A percentile compares a stretch with the other conserved stretches of the same genome.
Conservation (phyloP, 371 early-diverging fungal genomes). For the Lichtheimia ramosa region DNA sequence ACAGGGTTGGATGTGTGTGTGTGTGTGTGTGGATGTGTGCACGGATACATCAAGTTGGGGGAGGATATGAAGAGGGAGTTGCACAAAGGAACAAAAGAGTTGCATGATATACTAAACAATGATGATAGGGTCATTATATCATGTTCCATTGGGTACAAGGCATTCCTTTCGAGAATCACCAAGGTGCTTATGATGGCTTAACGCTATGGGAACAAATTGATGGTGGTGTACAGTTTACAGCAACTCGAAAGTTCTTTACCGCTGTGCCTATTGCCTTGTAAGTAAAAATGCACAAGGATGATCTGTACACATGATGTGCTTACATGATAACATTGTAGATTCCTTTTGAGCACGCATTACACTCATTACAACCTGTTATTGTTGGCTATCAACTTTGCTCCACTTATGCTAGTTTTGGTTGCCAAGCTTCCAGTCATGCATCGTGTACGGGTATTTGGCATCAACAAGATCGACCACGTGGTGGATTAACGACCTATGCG, state of each 20-base stretch:
- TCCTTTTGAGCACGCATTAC: constrained; percentile 93
- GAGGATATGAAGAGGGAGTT: too few species aligned
- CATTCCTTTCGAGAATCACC: constrained; percentile 92
- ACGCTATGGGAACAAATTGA: constrained; percentile 99
- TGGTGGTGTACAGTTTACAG: constrained; percentile 95
- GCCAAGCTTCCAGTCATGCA: constrained; percentile 96
- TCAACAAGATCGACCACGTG: constrained; percentile 39
- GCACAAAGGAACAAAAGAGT: too few species aligned
- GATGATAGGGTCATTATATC: constrained; percentile 82
- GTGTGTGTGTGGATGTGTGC: too few species aligned
- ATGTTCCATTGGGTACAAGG: constrained; percentile 97
- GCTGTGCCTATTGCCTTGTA: constrained; percentile 92
- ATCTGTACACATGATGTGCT: neutral
- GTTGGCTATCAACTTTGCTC: constrained; percentile 85
- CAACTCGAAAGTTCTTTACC: constrained; percentile 93
- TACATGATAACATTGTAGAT: constrained; percentile 54
- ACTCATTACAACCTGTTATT: constrained; percentile 88
- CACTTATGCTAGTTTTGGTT: constrained; percentile 79
- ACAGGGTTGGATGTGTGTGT: neutral
- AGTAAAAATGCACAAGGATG: constrained; percentile 23
- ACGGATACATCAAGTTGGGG: too few species aligned
- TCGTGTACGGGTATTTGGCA: constrained; percentile 93
- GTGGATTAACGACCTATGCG: constrained; percentile 14
- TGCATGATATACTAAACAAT: constrained; percentile 1
- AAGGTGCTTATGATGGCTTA: constrained; percentile 92